Base-by-base conservation (phyloP, 768 basidiomycete species). In the Strobilomyces dryophilus region DNA sequence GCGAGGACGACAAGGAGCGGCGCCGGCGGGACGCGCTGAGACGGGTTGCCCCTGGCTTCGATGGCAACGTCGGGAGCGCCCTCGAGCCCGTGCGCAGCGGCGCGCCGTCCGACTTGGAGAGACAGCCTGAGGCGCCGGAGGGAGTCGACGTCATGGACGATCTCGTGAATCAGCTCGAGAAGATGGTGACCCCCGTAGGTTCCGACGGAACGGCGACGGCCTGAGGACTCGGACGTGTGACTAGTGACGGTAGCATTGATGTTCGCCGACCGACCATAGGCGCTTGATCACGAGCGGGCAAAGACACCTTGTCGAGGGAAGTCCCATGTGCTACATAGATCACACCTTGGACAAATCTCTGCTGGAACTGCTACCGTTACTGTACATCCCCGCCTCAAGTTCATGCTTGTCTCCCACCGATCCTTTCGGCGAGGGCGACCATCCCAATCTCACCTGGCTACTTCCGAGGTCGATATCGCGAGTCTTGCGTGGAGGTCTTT, bases 1-100 rank as follows among this genome's bases (percentile, higher is more conserved):
- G 91, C 24, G 83, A 87, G 40, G 85, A 89, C n/a, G 90, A 90
- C 56, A 90, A 87, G 58, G 84, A 88, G 61, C 74, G 74, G 20
- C 72, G 78, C 29, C 73, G 74, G 51, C 74, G 76, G 5, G 89
- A 89, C 24, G 87, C 85, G 8, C 73, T 95, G 54, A 76, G 83
- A 14, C 75, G 78, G 49, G 84, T 95, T 42, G 92, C 92, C 0
- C 92, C 93, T 0, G 92, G 93, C 1, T 93, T 90, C 60, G 85
- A 89, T 49, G 87, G 88, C 0, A 69, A 76, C 39, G 27, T 35
- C 12, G 79, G 75, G 1, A 73, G 78, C 35, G 74, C 83, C 24
- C 76, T 90, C 29, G 63, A 59, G 45, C 68, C 67, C 5, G 54
- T 58, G 21, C 62, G 64, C 35, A 12, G 21, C 7, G 34, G 59